Percentiles rank a stretch among this genome's conserved stretches.
Evolutionary conservation across 768 basidiomycete genomes (phyloP).

Genomic region (Suillus tomentosus): DNA sequence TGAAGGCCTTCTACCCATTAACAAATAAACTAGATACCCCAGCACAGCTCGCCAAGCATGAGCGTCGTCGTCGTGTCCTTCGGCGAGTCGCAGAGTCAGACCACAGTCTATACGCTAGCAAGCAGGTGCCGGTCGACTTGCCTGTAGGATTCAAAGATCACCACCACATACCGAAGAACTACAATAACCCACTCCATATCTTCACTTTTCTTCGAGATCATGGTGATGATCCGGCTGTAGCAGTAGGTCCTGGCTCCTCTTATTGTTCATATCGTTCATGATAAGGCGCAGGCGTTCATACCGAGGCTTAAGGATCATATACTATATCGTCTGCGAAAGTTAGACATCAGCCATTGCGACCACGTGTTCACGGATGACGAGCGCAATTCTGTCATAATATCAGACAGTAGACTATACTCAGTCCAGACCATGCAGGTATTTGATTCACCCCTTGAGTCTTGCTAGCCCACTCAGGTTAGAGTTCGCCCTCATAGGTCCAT

Average conservation of each 20-base stretch:
- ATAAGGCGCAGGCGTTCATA: neutral
- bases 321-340: no score
- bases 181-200: neutral
- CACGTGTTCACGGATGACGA: neutral
- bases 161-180: neutral
- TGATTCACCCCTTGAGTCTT: no score
- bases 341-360: neutral
- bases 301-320: no score
- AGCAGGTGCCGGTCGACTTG: neutral
- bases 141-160: neutral
- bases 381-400: neutral
- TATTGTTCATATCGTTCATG: neutral
- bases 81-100: neutral
- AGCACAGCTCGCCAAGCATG: neutral
- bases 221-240: neutral
- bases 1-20: neutral
- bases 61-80: neutral
- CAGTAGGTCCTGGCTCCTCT: neutral
- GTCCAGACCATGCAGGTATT: neutral
- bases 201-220: neutral
- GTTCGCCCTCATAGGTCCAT: neutral
- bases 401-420: neutral
- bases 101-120: neutral
- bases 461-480: no score
- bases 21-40: neutral